phyloP scores from a whole-genome alignment of 2,329 filamentous ascomycete genomes.

The Penicillium sclerotiorum region DNA sequence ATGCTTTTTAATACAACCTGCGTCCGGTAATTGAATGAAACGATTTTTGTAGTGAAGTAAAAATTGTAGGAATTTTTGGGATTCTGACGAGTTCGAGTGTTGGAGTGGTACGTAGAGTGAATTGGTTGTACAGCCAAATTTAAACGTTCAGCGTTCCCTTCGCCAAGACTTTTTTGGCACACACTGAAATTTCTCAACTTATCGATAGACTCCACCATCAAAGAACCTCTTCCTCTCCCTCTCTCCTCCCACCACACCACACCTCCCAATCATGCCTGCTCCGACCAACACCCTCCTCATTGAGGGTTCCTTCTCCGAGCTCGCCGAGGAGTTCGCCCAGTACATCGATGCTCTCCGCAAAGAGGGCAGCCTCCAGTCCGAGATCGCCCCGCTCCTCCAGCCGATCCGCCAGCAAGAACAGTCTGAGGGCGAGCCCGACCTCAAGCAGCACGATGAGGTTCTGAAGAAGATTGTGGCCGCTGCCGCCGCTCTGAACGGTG shows the following conservation, averaged over 20 bases:
- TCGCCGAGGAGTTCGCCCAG: constrained; percentile 90
- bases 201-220: constrained; percentile 42
- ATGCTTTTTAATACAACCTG: constrained; percentile 7
- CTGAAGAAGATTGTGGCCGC: constrained; percentile 87
- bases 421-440: constrained; percentile 55
- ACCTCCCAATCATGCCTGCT: constrained; percentile 55
- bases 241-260: constrained; percentile 21
- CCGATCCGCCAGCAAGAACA: constrained; percentile 57
- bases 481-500: constrained; percentile 74
- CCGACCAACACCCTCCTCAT: constrained; percentile 68
- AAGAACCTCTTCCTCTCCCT: constrained; percentile 26
- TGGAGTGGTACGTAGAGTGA: not conserved
- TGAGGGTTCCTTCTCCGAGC: constrained; percentile 91
- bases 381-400: constrained; percentile 70
- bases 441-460: constrained; percentile 74
- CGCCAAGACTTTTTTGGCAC: constrained; percentile 45
- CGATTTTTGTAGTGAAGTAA: not conserved
- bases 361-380: constrained; percentile 58
- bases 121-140: constrained; percentile 8
- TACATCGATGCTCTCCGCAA: constrained; percentile 86
- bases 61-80: no score
- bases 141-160: constrained; percentile 26
- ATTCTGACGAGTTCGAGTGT: not conserved
- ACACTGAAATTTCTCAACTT: constrained; percentile 47
- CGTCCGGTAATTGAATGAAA: not conserved